Percentiles rank a stretch among this genome's conserved stretches.
Conservation (phyloP, 2,329 filamentous ascomycete genomes). For the Penicillium concentricum region DNA sequence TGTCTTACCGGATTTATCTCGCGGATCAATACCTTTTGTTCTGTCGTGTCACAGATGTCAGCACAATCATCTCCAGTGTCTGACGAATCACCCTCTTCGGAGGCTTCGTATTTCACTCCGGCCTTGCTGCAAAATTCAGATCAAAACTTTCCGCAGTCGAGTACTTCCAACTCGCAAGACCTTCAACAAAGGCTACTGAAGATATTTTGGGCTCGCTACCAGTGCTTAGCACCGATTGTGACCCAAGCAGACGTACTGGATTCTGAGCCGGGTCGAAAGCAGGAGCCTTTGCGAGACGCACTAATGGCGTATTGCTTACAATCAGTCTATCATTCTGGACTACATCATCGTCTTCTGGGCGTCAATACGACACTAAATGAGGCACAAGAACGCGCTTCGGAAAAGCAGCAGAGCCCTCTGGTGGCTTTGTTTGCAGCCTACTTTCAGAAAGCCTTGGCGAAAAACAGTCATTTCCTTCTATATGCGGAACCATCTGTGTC, state of each 20-base stretch:
- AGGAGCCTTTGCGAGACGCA: constrained; percentile 6
- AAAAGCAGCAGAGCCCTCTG: not conserved
- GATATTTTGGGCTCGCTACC: constrained; percentile 11
- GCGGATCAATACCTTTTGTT: constrained; percentile 18
- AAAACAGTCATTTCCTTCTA: too few species aligned
- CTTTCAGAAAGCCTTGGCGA: constrained; percentile 11
- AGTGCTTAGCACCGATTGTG: not conserved
- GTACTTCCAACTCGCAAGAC: not conserved
- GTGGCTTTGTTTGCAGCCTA: constrained; percentile 14
- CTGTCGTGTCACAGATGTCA: constrained; percentile 8
- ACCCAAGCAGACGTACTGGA: too few species aligned
- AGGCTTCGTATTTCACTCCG: too few species aligned
- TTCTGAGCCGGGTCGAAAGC: too few species aligned
- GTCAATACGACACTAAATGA: constrained; percentile 15
- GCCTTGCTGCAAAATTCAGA: too few species aligned
- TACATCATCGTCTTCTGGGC: constrained; percentile 18
- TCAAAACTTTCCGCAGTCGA: too few species aligned
- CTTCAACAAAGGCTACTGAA: constrained; percentile 4
- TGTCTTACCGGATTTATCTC: constrained; percentile 18
- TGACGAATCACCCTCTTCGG: not conserved
- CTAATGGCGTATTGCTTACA: constrained; percentile 21
- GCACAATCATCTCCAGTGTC: not conserved
- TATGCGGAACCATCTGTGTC: constrained; percentile 11
- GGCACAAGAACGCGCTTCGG: too few species aligned
- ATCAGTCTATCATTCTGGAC: constrained; percentile 15